A percentile compares a stretch with the other conserved stretches of the same genome.
phyloP scores from a whole-genome alignment of 176 grass and related monocot species.

The Alopecurus myosuroides region DNA sequence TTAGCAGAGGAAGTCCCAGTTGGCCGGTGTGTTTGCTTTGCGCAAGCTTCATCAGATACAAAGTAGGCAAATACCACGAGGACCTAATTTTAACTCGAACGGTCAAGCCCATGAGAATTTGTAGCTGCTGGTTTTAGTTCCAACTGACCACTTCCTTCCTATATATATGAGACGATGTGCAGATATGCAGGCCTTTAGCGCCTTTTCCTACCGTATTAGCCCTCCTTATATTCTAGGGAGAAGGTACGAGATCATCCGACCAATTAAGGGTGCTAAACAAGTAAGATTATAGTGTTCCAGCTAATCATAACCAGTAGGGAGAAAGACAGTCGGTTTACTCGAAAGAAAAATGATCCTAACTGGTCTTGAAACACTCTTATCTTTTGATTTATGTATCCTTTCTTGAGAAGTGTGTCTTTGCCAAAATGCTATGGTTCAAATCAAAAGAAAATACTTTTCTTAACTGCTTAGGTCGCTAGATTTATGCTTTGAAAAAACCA shows the following conservation, averaged over 20 bases:
- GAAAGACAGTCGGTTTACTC: background rate
- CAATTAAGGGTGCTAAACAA: background rate
- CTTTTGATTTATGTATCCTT: background rate
- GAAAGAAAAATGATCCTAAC: background rate
- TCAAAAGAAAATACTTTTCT: background rate
- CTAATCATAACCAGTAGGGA: background rate
- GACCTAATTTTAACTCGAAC: background rate
- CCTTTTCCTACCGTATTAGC: background rate
- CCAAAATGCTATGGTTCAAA: background rate
- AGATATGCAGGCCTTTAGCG: background rate
- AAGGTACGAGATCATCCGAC: background rate
- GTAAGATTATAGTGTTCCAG: background rate
- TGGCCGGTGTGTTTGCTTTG: background rate
- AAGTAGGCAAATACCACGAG: background rate
- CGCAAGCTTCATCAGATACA: background rate
- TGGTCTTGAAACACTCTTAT: background rate
- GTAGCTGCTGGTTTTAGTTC: background rate
- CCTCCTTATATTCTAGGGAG: background rate
- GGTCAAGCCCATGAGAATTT: background rate
- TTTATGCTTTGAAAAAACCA: background rate
- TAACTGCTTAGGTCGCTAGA: background rate
- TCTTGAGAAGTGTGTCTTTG: background rate
- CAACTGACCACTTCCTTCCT: background rate
- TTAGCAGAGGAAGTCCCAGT: background rate
- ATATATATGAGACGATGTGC: background rate